Conservation (phyloP, 345 rosid genomes). For the Eucalyptus caleyi region DNA sequence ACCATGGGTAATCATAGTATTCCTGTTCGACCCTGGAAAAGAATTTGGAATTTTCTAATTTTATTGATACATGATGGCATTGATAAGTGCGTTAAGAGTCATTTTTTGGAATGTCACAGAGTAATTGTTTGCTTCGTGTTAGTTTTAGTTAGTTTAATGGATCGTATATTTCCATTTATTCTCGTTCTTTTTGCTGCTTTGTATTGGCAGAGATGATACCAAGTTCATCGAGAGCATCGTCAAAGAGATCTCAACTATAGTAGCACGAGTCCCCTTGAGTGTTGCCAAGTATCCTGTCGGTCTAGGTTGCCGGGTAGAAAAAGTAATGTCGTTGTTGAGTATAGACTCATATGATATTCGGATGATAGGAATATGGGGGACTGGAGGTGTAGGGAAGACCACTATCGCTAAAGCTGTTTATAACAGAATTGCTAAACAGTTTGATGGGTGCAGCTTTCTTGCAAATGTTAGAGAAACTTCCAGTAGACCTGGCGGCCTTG, state of each 20-base stretch:
- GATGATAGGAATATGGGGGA: too few relatives aligned
- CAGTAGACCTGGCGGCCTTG: rapidly evolving
- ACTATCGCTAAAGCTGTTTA: too few relatives aligned
- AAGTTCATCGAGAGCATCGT: neutral
- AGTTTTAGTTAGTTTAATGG: neutral
- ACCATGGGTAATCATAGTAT: neutral
- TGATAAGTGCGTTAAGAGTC: neutral
- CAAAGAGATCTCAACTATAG: neutral
- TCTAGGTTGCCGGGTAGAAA: too few relatives aligned
- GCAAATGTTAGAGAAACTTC: too few relatives aligned
- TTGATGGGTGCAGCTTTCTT: too few relatives aligned
- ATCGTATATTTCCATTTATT: neutral
- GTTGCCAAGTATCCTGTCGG: too few relatives aligned
- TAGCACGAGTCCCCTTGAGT: rapidly evolving
- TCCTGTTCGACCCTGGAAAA: neutral
- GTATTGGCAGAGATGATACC: neutral
- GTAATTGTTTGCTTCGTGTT: too few relatives aligned
- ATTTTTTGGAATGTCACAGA: neutral
- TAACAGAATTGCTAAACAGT: rapidly evolving
- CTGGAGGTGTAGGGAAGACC: too few relatives aligned
- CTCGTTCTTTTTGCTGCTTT: neutral
- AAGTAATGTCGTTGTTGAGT: too few relatives aligned
- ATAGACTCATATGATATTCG: too few relatives aligned
- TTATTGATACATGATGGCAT: neutral
- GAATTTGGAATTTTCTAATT: neutral